Conservation (phyloP, 352 stramenopile genomes). For the Peronospora destructor region DNA sequence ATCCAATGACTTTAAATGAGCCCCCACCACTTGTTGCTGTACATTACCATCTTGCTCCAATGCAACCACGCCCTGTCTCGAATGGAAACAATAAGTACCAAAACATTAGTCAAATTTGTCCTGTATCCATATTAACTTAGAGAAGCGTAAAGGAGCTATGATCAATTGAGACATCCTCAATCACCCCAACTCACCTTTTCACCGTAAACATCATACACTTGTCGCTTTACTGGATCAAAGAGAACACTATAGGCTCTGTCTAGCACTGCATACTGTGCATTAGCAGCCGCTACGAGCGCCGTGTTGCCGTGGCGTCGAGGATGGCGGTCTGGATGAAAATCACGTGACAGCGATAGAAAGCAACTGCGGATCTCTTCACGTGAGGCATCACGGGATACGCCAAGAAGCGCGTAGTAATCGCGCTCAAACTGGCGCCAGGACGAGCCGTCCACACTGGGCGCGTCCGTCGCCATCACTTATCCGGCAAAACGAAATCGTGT, state of each 20-base stretch:
- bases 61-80: slow-evolving; percentile 41
- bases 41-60: slow-evolving; percentile 49
- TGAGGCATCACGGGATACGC: slow-evolving; percentile 47
- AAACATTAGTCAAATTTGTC: not conserved
- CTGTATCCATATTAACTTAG: slow-evolving; percentile 5
- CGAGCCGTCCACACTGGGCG: slow-evolving; percentile 12
- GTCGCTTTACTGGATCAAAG: slow-evolving; percentile 51
- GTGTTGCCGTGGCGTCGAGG: slow-evolving; percentile 29
- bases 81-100: not conserved
- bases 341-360: slow-evolving; percentile 67
- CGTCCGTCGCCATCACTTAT: not conserved
- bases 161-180: not conserved
- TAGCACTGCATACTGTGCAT: slow-evolving; percentile 70
- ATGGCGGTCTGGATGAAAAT: slow-evolving; percentile 80
- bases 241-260: slow-evolving; percentile 82
- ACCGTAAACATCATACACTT: slow-evolving; percentile 73
- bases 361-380: slow-evolving; percentile 57
- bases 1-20: slow-evolving; percentile 41
- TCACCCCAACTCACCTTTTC: slow-evolving; percentile 37
- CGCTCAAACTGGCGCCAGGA: slow-evolving; percentile 56
- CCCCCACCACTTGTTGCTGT: slow-evolving; percentile 30
- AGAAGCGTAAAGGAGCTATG: not conserved
- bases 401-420: slow-evolving; percentile 82
- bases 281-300: slow-evolving; percentile 53
- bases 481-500: too few species aligned